Conservation (phyloP, 2,329 filamentous ascomycete species). For the Purpureocillium takamizusanense region DNA sequence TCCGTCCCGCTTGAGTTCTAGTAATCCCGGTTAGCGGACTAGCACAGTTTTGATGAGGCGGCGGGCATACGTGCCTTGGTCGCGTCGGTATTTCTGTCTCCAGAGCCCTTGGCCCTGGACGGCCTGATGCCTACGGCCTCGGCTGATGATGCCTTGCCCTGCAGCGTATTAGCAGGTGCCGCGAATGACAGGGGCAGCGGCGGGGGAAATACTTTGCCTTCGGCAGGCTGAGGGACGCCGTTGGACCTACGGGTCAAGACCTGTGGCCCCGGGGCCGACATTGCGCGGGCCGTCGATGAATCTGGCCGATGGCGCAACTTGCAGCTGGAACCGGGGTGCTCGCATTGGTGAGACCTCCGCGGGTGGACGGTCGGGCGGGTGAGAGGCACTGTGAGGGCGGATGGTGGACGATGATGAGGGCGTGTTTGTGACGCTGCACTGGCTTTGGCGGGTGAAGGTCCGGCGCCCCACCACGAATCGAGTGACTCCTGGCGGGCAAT, state of each 20-base stretch:
- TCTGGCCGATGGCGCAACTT: conserved; percentile 10
- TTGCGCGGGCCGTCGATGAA: conserved; percentile 21
- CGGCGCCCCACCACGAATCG: conserved; percentile 2
- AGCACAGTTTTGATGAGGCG: no score
- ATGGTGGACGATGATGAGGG: no score
- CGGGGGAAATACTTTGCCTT: conserved; percentile 8
- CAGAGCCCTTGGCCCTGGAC: conserved; percentile 10
- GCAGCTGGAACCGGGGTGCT: conserved; percentile 1
- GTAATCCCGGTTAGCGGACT: no score
- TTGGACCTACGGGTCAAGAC: conserved; percentile 26
- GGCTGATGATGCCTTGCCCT: conserved; percentile 6
- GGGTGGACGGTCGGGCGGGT: not conserved
- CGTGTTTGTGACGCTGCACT: not conserved
- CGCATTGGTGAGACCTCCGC: conserved; percentile 5
- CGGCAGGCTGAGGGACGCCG: conserved; percentile 15
- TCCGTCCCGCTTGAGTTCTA: conserved; percentile 17
- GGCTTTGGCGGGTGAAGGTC: no score
- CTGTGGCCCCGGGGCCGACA: conserved; percentile 25
- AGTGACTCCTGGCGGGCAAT: no score
- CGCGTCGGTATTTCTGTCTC: conserved; percentile 17
- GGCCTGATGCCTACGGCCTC: not conserved
- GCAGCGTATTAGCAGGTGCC: conserved; percentile 2
- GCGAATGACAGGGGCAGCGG: not conserved
- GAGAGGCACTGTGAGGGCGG: conserved; percentile 1
- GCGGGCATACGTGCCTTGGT: conserved; percentile 17